phyloP scores from a whole-genome alignment of 208 protist genomes.

The Strigomonas culicis region DNA sequence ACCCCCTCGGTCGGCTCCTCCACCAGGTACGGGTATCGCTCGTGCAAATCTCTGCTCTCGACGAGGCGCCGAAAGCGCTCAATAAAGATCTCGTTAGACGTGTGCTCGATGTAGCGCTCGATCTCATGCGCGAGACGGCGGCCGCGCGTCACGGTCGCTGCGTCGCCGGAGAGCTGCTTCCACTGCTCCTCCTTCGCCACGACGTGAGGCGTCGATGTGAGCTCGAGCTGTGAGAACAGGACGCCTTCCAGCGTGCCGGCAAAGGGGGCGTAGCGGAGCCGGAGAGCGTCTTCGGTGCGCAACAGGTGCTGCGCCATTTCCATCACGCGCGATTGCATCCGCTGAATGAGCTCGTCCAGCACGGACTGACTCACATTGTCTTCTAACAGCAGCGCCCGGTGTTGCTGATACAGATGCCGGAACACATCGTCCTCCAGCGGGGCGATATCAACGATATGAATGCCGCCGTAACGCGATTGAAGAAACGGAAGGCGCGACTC shows the following conservation, averaged over 20 bases:
- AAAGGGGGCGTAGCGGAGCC: slow-evolving; percentile 26
- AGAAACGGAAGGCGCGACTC: slow-evolving; percentile 58
- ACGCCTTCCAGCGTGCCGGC: slow-evolving; percentile 12
- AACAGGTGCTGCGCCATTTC: slow-evolving; percentile 17
- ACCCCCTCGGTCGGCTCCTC: background rate
- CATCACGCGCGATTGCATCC: slow-evolving; percentile 16
- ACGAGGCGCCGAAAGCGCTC: slow-evolving; percentile 14
- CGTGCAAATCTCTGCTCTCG: slow-evolving; percentile 26
- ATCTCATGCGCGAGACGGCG: slow-evolving; percentile 31
- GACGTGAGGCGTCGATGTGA: slow-evolving; percentile 23
- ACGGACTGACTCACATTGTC: background rate
- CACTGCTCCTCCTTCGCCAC: slow-evolving; percentile 13
- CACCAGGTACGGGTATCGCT: slow-evolving; percentile 35
- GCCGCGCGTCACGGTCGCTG: slow-evolving; percentile 3
- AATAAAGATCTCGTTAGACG: slow-evolving; percentile 14
- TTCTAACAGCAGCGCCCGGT: background rate
- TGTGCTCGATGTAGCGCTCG: slow-evolving; percentile 19
- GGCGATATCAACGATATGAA: slow-evolving; percentile 36
- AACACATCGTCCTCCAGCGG: slow-evolving; percentile 33
- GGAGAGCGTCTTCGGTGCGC: slow-evolving; percentile 14
- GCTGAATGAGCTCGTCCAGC: background rate
- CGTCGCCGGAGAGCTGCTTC: slow-evolving; percentile 2
- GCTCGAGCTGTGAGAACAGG: slow-evolving; percentile 11
- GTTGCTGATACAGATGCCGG: slow-evolving; percentile 10
- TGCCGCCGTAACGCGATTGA: slow-evolving; percentile 28